Percentiles rank a stretch among this genome's conserved stretches.
Evolutionary conservation across 768 basidiomycete species (phyloP).

Genomic region (Leccinum arenicola): DNA sequence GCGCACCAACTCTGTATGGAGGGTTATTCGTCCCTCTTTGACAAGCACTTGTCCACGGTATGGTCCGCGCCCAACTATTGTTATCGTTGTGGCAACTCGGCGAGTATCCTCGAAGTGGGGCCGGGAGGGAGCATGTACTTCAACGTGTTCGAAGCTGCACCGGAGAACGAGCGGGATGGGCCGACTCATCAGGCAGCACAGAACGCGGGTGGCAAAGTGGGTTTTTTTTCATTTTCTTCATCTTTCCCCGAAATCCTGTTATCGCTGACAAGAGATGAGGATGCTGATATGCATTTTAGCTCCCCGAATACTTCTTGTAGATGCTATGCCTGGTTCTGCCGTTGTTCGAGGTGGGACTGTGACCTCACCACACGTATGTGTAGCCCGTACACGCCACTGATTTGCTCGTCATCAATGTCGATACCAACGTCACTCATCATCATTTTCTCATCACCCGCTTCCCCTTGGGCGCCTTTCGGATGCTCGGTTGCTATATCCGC

Average conservation of each 20-base stretch:
- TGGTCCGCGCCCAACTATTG: constrained; percentile 99
- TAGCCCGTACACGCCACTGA: neutral
- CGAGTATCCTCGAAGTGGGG: constrained; percentile 93
- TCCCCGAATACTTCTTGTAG: constrained; percentile 78
- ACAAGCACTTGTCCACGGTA: constrained; percentile 92
- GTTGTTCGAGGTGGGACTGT: constrained; percentile 7
- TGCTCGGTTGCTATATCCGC: constrained; percentile 4
- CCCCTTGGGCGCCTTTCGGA: constrained; percentile 6
- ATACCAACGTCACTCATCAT: constrained; percentile 1
- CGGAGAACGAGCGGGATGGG: constrained; percentile 94
- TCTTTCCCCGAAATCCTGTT: neutral
- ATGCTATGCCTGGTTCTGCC: neutral
- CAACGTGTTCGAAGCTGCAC: constrained; percentile 98
- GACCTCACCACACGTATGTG: constrained; percentile 2
- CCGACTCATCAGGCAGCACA: constrained; percentile 76
- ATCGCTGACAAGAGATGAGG: neutral
- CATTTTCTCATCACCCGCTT: neutral
- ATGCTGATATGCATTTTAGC: constrained; percentile 36
- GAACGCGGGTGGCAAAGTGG: constrained; percentile 70
- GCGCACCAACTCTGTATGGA: constrained; percentile 99
- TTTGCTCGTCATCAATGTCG: constrained; percentile 5
- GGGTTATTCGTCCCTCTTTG: constrained; percentile 94
- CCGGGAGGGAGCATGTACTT: constrained; percentile 88
- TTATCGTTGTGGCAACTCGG: constrained; percentile 96
- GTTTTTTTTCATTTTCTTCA: neutral